Percentiles rank a stretch among this genome's conserved stretches.
phyloP scores from a whole-genome alignment of 2,329 filamentous ascomycete genomes.

The Venturia carpophila region DNA sequence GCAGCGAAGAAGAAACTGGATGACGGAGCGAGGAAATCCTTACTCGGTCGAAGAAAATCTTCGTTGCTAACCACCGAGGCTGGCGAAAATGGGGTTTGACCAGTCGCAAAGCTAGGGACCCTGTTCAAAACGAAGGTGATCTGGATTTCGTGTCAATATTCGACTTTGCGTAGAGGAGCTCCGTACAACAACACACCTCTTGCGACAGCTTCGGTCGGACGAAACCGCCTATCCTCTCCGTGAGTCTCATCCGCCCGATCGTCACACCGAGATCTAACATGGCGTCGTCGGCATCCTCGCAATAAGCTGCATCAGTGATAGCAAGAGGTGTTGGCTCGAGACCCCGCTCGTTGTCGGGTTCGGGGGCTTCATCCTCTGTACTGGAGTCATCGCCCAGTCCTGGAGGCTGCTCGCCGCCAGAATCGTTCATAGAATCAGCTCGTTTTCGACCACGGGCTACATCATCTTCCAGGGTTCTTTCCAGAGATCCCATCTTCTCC shows the following conservation, averaged over 20 bases:
- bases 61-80: neutral
- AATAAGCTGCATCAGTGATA: slow-evolving; percentile 59
- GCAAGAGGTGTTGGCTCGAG: slow-evolving; percentile 57
- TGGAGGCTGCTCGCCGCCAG: slow-evolving; percentile 1
- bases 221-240: slow-evolving; percentile 65
- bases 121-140: slow-evolving; percentile 13
- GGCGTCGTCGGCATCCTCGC: slow-evolving; percentile 57
- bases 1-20: slow-evolving; percentile 59
- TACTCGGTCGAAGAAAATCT: slow-evolving; percentile 40
- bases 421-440: slow-evolving; percentile 20
- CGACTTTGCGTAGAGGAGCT: neutral
- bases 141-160: slow-evolving; percentile 1
- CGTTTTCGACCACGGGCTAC: slow-evolving; percentile 40
- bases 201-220: slow-evolving; percentile 62
- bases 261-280: slow-evolving; percentile 64
- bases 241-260: slow-evolving; percentile 64
- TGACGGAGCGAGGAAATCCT: slow-evolving; percentile 59
- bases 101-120: slow-evolving; percentile 3
- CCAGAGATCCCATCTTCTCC: slow-evolving; percentile 66
- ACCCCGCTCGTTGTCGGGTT: slow-evolving; percentile 47
- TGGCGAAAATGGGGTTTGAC: neutral
- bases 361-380: slow-evolving; percentile 46
- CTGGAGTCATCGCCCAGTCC: slow-evolving; percentile 39
- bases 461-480: slow-evolving; percentile 61
- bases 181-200: slow-evolving; percentile 52